phyloP scores from a whole-genome alignment of 179 eudicot species.

The Beta macrorhiza region DNA sequence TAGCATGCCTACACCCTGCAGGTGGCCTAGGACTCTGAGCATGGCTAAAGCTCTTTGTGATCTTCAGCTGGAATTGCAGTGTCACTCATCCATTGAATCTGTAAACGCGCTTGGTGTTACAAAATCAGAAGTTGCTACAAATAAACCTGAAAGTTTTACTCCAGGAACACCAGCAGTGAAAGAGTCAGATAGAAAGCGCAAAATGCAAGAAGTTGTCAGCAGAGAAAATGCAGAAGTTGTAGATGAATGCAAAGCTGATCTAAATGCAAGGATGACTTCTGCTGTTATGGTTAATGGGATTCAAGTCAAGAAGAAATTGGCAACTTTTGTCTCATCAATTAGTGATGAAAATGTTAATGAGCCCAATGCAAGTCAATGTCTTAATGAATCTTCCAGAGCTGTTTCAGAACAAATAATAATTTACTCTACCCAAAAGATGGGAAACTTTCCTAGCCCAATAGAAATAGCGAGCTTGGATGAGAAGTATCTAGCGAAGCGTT shows the following conservation, averaged over 20 bases:
- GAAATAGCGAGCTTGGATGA: conserved; percentile 63
- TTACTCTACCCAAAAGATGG: conserved; percentile 27
- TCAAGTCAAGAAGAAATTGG: conserved; percentile 20
- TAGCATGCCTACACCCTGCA: conserved; percentile 26
- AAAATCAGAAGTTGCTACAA: conserved; percentile 16
- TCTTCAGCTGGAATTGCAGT: conserved; percentile 65
- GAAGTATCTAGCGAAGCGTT: conserved; percentile 55
- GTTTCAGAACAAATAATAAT: conserved; percentile 20
- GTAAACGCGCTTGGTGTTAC: conserved; percentile 14
- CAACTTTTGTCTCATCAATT: conserved; percentile 4
- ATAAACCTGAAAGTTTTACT: conserved; percentile 31
- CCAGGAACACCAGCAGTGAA: conserved; percentile 61
- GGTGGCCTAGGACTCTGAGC: conserved; percentile 83
- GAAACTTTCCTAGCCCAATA: conserved; percentile 73
- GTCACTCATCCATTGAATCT: conserved; percentile 24
- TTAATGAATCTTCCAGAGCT: conserved; percentile 8
- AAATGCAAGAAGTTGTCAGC: conserved; percentile 20
- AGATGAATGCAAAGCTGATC: conserved; percentile 20
- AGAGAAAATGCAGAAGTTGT: conserved; percentile 19
- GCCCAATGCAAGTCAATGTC: not conserved
- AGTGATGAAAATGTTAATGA: conserved; percentile 7
- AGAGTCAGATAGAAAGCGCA: conserved; percentile 42
- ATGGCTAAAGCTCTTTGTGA: conserved; percentile 84
- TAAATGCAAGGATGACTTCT: conserved; percentile 8
- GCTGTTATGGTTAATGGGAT: conserved; percentile 21